Conservation (phyloP, 305 asterid species). For the Fraxinus sp. region DNA sequence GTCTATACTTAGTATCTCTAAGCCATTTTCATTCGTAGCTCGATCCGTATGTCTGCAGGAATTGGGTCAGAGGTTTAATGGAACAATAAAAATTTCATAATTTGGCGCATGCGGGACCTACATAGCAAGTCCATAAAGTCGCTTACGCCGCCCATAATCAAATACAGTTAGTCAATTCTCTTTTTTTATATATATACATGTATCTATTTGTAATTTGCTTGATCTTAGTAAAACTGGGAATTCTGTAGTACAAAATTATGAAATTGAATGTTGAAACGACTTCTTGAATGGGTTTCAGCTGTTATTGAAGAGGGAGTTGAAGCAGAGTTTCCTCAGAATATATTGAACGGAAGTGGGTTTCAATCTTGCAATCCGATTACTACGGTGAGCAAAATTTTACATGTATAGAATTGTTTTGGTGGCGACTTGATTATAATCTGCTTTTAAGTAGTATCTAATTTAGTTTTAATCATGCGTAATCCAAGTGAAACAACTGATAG, state of each 20-base stretch:
- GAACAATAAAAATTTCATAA: constrained; percentile 17
- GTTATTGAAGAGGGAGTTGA: constrained; percentile 25
- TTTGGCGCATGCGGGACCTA: constrained; percentile 38
- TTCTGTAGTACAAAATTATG: not conserved
- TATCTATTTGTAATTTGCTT: not conserved
- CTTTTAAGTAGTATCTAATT: not conserved
- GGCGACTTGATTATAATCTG: not conserved
- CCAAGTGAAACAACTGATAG: not conserved
- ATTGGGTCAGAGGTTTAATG: constrained; percentile 14
- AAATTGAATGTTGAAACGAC: not conserved
- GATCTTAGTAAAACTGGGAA: not conserved
- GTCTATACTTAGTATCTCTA: not conserved
- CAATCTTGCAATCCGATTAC: constrained; percentile 25
- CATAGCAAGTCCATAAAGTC: constrained; percentile 8
- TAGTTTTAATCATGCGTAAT: not conserved
- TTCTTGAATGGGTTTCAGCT: constrained; percentile 27
- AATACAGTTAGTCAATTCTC: not conserved
- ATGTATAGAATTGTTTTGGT: constrained; percentile 7
- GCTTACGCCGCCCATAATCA: not conserved
- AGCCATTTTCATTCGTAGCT: not conserved
- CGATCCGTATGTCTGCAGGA: not conserved
- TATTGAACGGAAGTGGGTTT: constrained; percentile 21
- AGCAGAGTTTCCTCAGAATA: constrained; percentile 12
- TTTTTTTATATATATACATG: no score
- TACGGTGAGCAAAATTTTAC: constrained; percentile 30